A percentile compares a stretch with the other conserved stretches of the same genome.
Evolutionary conservation across 371 early-diverging fungal genomes (phyloP).

Genomic region (Apophysomyces variabilis): DNA sequence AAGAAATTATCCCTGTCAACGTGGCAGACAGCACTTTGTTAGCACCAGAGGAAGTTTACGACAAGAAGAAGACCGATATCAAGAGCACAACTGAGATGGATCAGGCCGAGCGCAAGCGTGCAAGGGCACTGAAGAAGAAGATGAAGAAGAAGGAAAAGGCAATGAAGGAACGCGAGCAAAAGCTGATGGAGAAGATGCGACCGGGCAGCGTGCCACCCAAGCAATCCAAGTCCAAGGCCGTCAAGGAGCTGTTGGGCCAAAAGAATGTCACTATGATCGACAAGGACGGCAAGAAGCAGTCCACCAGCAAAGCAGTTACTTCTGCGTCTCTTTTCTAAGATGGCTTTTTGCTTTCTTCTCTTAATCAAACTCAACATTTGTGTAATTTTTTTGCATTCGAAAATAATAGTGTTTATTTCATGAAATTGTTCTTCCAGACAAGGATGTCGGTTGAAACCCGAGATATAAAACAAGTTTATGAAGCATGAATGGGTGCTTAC

Average conservation of each 20-base stretch:
- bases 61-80: slow-evolving; percentile 65
- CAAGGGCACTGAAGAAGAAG: slow-evolving; percentile 71
- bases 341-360: background rate
- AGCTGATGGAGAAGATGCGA: slow-evolving; percentile 58
- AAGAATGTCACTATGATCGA: slow-evolving; percentile 67
- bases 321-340: slow-evolving; percentile 35
- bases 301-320: slow-evolving; percentile 26
- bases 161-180: slow-evolving; percentile 59
- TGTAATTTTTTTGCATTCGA: too few species aligned
- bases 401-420: too few species aligned
- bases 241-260: slow-evolving; percentile 72
- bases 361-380: background rate
- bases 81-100: slow-evolving; percentile 77
- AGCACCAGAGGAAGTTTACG: slow-evolving; percentile 92
- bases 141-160: slow-evolving; percentile 60
- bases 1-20: slow-evolving; percentile 91
- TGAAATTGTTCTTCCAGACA: too few species aligned
- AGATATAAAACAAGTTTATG: too few species aligned
- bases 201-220: slow-evolving; percentile 52
- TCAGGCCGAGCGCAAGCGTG: slow-evolving; percentile 71
- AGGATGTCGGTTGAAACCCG: too few species aligned
- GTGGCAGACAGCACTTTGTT: slow-evolving; percentile 83
- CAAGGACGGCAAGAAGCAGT: slow-evolving; percentile 59
- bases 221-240: slow-evolving; percentile 67
- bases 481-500: too few species aligned